A percentile compares a stretch with the other conserved stretches of the same genome.
Evolutionary conservation across 306 rosid species (phyloP).

Genomic region (Cucurbita argyrosperma): DNA sequence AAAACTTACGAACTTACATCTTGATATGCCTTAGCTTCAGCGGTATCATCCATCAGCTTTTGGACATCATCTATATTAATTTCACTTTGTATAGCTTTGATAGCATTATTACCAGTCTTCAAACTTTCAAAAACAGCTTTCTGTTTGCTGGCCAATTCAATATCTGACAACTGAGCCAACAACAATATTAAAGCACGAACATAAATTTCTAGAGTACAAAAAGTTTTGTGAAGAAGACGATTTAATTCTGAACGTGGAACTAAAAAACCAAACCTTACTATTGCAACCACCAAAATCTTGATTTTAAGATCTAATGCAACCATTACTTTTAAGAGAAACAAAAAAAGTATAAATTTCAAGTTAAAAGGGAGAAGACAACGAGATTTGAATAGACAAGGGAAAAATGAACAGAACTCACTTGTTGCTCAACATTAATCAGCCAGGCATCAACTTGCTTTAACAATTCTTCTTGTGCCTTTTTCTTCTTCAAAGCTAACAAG

Average conservation of each 20-base stretch:
- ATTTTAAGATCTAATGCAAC: not conserved
- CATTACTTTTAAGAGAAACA: not conserved
- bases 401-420: constrained; percentile 29
- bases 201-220: not conserved
- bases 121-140: constrained; percentile 85
- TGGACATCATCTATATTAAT: constrained; percentile 90
- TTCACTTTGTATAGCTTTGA: constrained; percentile 87
- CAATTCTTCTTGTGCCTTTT: constrained; percentile 81
- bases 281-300: not conserved
- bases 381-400: not conserved
- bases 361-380: not conserved
- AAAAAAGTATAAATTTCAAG: not conserved
- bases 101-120: constrained; percentile 76
- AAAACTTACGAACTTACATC: constrained; percentile 49
- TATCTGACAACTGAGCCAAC: constrained; percentile 72
- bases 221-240: not conserved
- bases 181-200: not conserved
- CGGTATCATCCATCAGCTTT: constrained; percentile 82
- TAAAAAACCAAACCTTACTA: not conserved
- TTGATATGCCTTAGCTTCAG: constrained; percentile 94
- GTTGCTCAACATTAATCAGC: constrained; percentile 94
- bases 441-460: constrained; percentile 91
- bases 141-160: constrained; percentile 89
- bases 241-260: not conserved
- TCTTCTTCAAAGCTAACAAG: constrained; percentile 74